A percentile compares a stretch with the other conserved stretches of the same genome.
phyloP scores from a whole-genome alignment of 2,329 filamentous ascomycete species.

The Ceratocystis lukuohia region DNA sequence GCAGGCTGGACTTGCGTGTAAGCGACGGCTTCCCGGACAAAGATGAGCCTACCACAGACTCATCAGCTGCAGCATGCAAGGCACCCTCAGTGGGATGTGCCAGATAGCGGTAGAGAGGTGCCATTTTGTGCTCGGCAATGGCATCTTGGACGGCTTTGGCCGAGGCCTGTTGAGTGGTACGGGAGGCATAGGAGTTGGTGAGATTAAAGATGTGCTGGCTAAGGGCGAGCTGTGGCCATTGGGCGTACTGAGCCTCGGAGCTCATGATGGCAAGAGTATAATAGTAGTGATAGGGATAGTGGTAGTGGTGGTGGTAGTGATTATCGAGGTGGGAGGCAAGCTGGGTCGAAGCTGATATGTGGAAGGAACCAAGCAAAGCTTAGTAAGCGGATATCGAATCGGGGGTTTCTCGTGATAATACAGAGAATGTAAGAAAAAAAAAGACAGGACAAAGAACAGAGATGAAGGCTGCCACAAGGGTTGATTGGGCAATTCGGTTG shows the following conservation, averaged over 20 bases:
- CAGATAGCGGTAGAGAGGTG: constrained; percentile 71
- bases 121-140: constrained; percentile 75
- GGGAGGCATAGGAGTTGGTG: constrained; percentile 62
- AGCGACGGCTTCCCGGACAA: constrained; percentile 36
- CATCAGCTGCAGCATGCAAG: constrained; percentile 55
- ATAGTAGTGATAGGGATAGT: neutral
- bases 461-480: neutral
- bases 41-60: neutral
- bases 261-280: constrained; percentile 42
- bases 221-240: constrained; percentile 69
- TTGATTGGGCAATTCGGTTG: too few relatives aligned
- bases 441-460: neutral
- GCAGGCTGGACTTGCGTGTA: constrained; percentile 55
- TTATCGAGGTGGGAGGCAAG: neutral
- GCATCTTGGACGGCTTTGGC: constrained; percentile 67
- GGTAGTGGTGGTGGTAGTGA: neutral
- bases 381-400: neutral
- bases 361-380: neutral
- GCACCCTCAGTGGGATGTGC: constrained; percentile 72
- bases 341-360: too few relatives aligned
- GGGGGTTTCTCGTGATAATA: neutral
- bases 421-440: neutral
- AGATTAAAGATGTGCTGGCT: constrained; percentile 78
- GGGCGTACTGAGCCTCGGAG: constrained; percentile 72
- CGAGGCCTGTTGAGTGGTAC: constrained; percentile 53